Percentiles rank a stretch among this genome's conserved stretches.
These are phyloP conservation scores for Aspergillus funiculosus DNA, from an alignment of 495 filamentous ascomycete species.

Conservation along the genomic window DNA sequence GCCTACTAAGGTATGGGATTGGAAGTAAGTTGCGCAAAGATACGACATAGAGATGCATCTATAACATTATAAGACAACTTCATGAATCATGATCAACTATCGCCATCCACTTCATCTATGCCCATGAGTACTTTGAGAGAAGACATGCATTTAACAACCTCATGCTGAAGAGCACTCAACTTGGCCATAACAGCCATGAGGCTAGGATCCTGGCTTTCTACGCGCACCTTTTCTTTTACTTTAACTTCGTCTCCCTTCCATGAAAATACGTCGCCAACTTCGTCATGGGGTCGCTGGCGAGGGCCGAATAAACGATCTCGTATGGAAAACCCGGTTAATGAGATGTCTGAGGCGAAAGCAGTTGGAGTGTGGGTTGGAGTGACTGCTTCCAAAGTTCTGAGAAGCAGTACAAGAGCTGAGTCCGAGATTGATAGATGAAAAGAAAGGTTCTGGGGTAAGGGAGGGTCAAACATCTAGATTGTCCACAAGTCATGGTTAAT, in stretches of 20 bases:
- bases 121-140: slow-evolving; percentile 81
- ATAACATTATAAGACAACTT: background rate
- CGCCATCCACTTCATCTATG: slow-evolving; percentile 44
- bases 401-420: slow-evolving; percentile 65
- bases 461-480: slow-evolving; percentile 50
- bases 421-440: slow-evolving; percentile 76
- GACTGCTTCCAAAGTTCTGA: slow-evolving; percentile 70
- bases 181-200: slow-evolving; percentile 85
- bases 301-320: slow-evolving; percentile 50
- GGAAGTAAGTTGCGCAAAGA: too few relatives aligned
- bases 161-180: slow-evolving; percentile 72
- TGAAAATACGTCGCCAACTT: slow-evolving; percentile 65
- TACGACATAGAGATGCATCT: too few relatives aligned
- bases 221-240: slow-evolving; percentile 82
- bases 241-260: slow-evolving; percentile 67
- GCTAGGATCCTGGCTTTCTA: slow-evolving; percentile 88
- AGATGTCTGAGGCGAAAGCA: slow-evolving; percentile 49
- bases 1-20: too few relatives aligned
- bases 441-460: slow-evolving; percentile 54
- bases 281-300: slow-evolving; percentile 68
- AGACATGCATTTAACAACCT: slow-evolving; percentile 58
- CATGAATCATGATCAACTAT: slow-evolving; percentile 14
- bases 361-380: slow-evolving; percentile 55
- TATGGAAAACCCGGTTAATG: slow-evolving; percentile 52
- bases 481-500: background rate